These are phyloP conservation scores for Antarctomyces pellizariae DNA, from an alignment of 495 filamentous ascomycete species.

Conservation along the genomic window DNA sequence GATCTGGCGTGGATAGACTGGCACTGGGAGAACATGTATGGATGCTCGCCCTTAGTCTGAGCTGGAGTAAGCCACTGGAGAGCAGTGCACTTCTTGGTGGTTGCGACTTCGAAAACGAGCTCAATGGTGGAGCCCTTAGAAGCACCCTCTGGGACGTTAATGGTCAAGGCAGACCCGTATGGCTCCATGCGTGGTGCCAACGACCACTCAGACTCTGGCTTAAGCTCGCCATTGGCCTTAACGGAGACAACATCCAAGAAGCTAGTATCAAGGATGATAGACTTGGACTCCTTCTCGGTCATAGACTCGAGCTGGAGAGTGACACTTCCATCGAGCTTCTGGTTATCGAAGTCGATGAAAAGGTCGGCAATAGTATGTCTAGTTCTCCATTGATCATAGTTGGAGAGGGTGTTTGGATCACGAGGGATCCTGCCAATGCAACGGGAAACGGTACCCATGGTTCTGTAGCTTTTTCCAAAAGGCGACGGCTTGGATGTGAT, in stretches of 20 bases:
- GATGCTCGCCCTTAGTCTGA: conserved; percentile 84
- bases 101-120: conserved; percentile 33
- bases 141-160: conserved; percentile 39
- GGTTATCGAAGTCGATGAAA: conserved; percentile 56
- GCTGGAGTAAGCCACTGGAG: conserved; percentile 80
- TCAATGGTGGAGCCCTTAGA: conserved; percentile 36
- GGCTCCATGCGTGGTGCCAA: conserved; percentile 44
- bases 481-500: background rate
- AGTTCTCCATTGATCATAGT: conserved; percentile 67
- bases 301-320: conserved; percentile 46
- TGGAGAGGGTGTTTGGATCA: conserved; percentile 81
- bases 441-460: conserved; percentile 27
- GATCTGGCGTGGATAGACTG: conserved; percentile 89
- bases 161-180: conserved; percentile 56
- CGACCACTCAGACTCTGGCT: conserved; percentile 33
- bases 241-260: conserved; percentile 46
- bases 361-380: conserved; percentile 60
- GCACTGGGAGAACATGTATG: conserved; percentile 96
- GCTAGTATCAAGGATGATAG: conserved; percentile 75
- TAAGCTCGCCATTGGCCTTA: conserved; percentile 32
- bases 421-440: conserved; percentile 20
- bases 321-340: conserved; percentile 51
- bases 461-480: conserved; percentile 4
- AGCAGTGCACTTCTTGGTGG: conserved; percentile 71
- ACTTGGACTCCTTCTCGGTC: conserved; percentile 39